Conservation (phyloP, 305 asterid species). For the Fraxinus velutina region DNA sequence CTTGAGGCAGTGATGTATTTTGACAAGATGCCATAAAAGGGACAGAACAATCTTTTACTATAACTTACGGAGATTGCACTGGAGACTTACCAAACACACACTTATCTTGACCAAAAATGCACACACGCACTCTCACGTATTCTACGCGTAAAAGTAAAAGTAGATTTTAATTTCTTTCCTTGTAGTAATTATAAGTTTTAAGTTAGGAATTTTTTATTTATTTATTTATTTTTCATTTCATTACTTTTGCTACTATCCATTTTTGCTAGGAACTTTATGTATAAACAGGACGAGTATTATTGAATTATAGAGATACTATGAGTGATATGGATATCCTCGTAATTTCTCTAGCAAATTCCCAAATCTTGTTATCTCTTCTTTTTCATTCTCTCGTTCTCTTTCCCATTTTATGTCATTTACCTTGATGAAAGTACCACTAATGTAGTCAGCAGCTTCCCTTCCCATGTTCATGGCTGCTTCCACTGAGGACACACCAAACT, state of each 20-base stretch:
- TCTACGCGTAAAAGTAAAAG: not conserved
- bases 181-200: not conserved
- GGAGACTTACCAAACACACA: not conserved
- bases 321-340: not conserved
- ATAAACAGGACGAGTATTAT: not conserved
- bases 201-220: not conserved
- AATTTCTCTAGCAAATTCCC: not conserved
- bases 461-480: slow-evolving; percentile 95
- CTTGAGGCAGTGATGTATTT: not conserved
- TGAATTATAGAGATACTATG: not conserved
- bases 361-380: not conserved
- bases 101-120: not conserved
- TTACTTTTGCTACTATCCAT: not conserved
- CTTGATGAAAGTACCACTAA: slow-evolving; percentile 81
- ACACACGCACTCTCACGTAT: not conserved
- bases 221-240: not conserved
- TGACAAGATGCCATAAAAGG: slow-evolving; percentile 3
- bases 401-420: slow-evolving; percentile 34
- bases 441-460: slow-evolving; percentile 93
- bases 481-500: slow-evolving; percentile 85
- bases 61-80: slow-evolving; percentile 2
- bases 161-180: not conserved
- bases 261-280: not conserved
- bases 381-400: not conserved
- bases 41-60: slow-evolving; percentile 19